Percentiles rank a stretch among this genome's conserved stretches.
phyloP scores from a whole-genome alignment of 495 filamentous ascomycete species.

The Podospora didyma region DNA sequence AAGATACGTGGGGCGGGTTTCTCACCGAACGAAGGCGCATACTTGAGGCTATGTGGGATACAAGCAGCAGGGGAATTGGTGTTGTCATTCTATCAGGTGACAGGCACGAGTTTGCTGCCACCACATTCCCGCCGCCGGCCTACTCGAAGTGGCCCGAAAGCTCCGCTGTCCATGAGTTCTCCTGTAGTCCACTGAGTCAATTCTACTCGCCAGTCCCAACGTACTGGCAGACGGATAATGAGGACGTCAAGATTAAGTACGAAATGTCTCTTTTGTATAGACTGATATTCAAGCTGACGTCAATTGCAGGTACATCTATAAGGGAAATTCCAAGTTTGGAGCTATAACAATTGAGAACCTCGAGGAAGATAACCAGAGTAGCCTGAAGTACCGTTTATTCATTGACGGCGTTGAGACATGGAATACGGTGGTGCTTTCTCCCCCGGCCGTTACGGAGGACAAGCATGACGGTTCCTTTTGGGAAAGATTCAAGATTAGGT shows the following conservation, averaged over 20 bases:
- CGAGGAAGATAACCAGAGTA: conserved; percentile 53
- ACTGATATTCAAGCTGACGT: background rate
- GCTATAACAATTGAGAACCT: conserved; percentile 74
- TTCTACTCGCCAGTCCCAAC: conserved; percentile 87
- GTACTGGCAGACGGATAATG: conserved; percentile 70
- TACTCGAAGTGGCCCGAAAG: conserved; percentile 51
- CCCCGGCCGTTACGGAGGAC: conserved; percentile 26
- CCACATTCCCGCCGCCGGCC: conserved; percentile 72
- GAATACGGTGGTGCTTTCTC: conserved; percentile 59
- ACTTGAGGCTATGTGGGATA: conserved; percentile 88
- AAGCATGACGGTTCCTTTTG: conserved; percentile 32
- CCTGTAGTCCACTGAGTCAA: conserved; percentile 82
- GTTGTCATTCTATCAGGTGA: conserved; percentile 87
- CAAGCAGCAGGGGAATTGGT: conserved; percentile 63
- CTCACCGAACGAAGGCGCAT: conserved; percentile 71
- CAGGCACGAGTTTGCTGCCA: conserved; percentile 91
- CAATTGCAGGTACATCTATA: conserved; percentile 62
- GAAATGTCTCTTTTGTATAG: conserved; percentile 13
- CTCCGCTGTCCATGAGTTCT: conserved; percentile 78
- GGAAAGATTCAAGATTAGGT: conserved; percentile 30
- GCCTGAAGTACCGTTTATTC: conserved; percentile 77
- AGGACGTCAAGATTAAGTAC: conserved; percentile 77
- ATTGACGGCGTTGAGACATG: conserved; percentile 76
- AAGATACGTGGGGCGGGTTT: conserved; percentile 92
- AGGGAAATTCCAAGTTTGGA: conserved; percentile 88